Evolutionary conservation across 257 asterid genomes (phyloP).

Genomic region (Orobanche coerulescens): DNA sequence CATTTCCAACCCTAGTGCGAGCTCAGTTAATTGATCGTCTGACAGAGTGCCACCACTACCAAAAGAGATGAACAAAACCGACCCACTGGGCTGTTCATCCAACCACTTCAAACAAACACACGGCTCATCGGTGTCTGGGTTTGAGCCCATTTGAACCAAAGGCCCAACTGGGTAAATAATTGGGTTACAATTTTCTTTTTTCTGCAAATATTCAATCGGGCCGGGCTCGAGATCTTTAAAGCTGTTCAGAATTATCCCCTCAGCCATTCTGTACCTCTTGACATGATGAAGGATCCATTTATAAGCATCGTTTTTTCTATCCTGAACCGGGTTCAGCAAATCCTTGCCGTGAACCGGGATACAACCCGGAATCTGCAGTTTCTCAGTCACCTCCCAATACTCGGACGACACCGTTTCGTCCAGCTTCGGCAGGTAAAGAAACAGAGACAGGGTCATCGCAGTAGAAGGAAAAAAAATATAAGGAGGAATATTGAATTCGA

Average conservation of each 20-base stretch:
- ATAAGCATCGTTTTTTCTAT: conserved; percentile 50
- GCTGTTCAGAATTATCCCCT: conserved; percentile 50
- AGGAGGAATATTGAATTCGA: conserved; percentile 33
- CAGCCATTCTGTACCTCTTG: conserved; percentile 46
- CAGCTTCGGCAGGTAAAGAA: conserved; percentile 44
- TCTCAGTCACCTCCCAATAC: conserved; percentile 44
- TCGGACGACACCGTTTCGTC: conserved; percentile 37
- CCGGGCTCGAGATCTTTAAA: conserved; percentile 60
- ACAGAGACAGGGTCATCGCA: conserved; percentile 45
- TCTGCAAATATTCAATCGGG: conserved; percentile 29
- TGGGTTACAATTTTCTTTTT: conserved; percentile 30
- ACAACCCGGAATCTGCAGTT: conserved; percentile 55
- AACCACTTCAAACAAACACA: conserved; percentile 43
- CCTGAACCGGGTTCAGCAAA: conserved; percentile 56
- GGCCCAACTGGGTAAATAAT: conserved; percentile 64
- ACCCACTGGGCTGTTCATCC: conserved; percentile 53
- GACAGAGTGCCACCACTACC: conserved; percentile 77
- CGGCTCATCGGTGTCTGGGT: background rate
- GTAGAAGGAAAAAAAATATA: conserved; percentile 54
- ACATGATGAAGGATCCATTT: conserved; percentile 44
- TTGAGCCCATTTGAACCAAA: conserved; percentile 30
- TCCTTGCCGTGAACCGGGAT: conserved; percentile 51
- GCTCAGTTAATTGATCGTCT: conserved; percentile 39
- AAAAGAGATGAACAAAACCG: conserved; percentile 58
- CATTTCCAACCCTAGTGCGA: conserved; percentile 48